Conservation (phyloP, 164 flowering plant species). For the Berberis vulgaris region DNA sequence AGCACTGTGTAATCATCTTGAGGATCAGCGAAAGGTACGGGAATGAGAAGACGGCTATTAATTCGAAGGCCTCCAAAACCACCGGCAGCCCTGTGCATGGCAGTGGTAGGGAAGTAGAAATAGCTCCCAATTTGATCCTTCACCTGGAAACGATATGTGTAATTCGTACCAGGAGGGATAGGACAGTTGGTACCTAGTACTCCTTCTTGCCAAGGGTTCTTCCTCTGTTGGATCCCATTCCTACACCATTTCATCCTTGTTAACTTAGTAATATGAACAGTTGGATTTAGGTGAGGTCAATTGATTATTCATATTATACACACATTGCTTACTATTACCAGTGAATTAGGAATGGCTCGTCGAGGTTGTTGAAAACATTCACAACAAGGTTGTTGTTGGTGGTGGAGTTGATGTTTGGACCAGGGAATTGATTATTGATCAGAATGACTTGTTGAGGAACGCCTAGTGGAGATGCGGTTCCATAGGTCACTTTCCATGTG, state of each 20-base stretch:
- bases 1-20: neutral
- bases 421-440: neutral
- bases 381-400: neutral
- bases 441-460: neutral
- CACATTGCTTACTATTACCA: neutral
- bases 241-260: neutral
- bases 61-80: neutral
- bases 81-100: conserved; percentile 1
- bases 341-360: neutral
- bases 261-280: too few relatives aligned
- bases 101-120: neutral
- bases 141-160: too few relatives aligned
- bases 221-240: neutral
- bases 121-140: neutral
- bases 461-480: neutral
- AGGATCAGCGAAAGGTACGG: neutral
- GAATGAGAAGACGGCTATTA: neutral
- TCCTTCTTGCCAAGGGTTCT: neutral
- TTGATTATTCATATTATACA: neutral
- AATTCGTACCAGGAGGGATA: neutral
- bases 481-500: conserved; percentile 1
- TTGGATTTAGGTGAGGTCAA: neutral
- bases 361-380: neutral
- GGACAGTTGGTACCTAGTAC: neutral
- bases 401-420: neutral